Evolutionary conservation across 495 filamentous ascomycete genomes (phyloP), one percentile per base, ranked within the genome.

Genomic region (Astrothelium subdiscretum): DNA sequence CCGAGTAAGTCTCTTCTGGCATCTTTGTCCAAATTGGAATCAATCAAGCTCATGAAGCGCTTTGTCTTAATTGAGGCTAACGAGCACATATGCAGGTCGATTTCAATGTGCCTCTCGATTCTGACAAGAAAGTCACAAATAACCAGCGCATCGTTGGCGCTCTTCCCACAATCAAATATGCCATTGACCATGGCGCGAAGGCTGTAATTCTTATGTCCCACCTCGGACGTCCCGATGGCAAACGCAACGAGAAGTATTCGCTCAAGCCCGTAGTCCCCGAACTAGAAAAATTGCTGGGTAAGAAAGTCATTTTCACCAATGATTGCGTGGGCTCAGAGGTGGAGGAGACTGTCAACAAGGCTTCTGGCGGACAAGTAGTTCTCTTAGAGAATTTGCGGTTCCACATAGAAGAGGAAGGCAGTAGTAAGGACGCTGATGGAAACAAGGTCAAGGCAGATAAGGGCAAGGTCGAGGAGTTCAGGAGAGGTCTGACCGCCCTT

Each of bases 51-150:
- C 48, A 22, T n/a, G 12, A 26, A 42, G 57, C 57, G 18, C 18
- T 20, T 8, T 4, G 20, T 8, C 20, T 10, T n/a, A 48, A 54
- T 54, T 54, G 48, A 54, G 22, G 24, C 48, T 54, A 54, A 54
- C 29, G 5, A 3, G 20, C 8, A 60, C 70, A 11, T 26, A 15
- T 29, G 13, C 54, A 97, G 92, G 92, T 99, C 69, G 94, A 99
- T 81, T 99, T 99, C 85, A 99, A 99, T 78, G 94, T 99, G 58
- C 94, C 94, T 67, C 90, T 97, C 73, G 89, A 97, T 72, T 82
- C 79, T 66, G 79, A 91, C 64, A 88, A 88, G 80, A 91, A 92
- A n/a, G 83, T 97, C 74, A 97, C 94, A 73, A 97, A 97, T 83
- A 88, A 86, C 75, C 95, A 97, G 77, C 92, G 94, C 77, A 97